Evolutionary conservation across 345 rosid species (phyloP).

Genomic region (Eutrema yunnanense): DNA sequence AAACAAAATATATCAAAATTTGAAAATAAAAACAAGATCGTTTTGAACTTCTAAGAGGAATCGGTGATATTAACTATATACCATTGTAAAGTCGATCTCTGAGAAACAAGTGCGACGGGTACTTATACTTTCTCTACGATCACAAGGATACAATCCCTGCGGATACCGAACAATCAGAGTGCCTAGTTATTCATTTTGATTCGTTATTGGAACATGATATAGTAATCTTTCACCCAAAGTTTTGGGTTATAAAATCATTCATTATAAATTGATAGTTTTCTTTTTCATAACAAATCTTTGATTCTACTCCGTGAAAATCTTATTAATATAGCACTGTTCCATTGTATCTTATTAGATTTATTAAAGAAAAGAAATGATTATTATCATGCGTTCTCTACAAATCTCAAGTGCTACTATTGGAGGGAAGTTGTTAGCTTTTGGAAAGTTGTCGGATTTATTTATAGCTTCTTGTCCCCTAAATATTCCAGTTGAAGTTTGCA

Average conservation of each 20-base stretch:
- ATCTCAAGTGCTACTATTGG: slow-evolving; percentile 63
- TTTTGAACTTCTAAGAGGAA: background rate
- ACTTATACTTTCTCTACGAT: slow-evolving; percentile 46
- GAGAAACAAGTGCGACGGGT: slow-evolving; percentile 40
- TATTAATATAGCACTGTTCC: background rate
- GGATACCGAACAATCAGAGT: background rate
- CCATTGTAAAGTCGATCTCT: slow-evolving; percentile 62
- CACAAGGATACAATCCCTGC: slow-evolving; percentile 78
- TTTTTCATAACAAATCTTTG: background rate
- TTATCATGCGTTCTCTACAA: slow-evolving; percentile 65
- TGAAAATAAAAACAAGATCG: background rate
- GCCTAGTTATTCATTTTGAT: background rate
- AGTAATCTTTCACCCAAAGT: background rate
- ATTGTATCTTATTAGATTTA: background rate
- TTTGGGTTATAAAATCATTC: background rate
- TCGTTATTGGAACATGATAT: background rate
- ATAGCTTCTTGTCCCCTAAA: slow-evolving; percentile 38
- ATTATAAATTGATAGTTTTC: background rate
- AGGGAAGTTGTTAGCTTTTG: slow-evolving; percentile 29
- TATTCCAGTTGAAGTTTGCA: slow-evolving; percentile 65
- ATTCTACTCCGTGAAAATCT: background rate
- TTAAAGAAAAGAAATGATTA: background rate
- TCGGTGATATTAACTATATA: background rate
- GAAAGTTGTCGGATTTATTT: background rate
- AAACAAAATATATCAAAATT: background rate